phyloP scores from a whole-genome alignment of 2,329 filamentous ascomycete species.

The Aspergillus pseudonomiae region DNA sequence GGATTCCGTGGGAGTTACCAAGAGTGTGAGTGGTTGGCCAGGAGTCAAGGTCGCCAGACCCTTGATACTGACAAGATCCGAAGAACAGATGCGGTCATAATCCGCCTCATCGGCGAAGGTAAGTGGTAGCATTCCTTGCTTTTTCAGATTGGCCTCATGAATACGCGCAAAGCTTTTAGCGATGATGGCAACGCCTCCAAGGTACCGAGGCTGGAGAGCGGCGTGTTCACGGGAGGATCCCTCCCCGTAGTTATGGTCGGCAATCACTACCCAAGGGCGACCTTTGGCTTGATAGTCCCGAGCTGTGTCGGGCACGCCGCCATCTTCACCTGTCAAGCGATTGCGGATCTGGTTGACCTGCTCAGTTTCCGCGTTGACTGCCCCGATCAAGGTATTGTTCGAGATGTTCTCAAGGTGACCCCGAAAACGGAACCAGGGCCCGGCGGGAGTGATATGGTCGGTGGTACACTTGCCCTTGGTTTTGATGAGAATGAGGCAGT shows the following conservation, averaged over 20 bases:
- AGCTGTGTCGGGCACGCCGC: constrained; percentile 87
- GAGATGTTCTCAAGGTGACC: constrained; percentile 99
- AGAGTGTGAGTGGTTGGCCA: not conserved
- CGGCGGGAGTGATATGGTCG: no score
- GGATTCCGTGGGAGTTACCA: not conserved
- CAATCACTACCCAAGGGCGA: constrained; percentile 94
- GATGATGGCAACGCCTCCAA: constrained; percentile 93
- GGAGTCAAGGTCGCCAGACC: not conserved
- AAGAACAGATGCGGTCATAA: constrained; percentile 53
- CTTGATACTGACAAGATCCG: not conserved
- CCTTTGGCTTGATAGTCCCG: constrained; percentile 98
- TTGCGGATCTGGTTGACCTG: constrained; percentile 99
- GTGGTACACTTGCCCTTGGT: constrained; percentile 56
- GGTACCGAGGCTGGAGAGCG: constrained; percentile 86
- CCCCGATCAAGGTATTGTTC: constrained; percentile 99
- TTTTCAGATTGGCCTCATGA: constrained; percentile 99
- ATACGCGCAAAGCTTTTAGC: constrained; percentile 93
- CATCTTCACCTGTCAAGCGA: constrained; percentile 78
- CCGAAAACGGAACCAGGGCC: constrained; percentile 89
- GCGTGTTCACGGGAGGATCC: constrained; percentile 97
- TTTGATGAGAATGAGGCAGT: constrained; percentile 95
- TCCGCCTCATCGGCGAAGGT: constrained; percentile 89
- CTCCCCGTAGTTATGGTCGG: constrained; percentile 99
- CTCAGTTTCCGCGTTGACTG: constrained; percentile 91
- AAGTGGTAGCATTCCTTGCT: constrained; percentile 98